Percentiles rank a stretch among this genome's conserved stretches.
These are phyloP conservation scores for Fusarium keratoplasticum DNA, from an alignment of 2,329 filamentous ascomycete species.

Conservation along the genomic window DNA sequence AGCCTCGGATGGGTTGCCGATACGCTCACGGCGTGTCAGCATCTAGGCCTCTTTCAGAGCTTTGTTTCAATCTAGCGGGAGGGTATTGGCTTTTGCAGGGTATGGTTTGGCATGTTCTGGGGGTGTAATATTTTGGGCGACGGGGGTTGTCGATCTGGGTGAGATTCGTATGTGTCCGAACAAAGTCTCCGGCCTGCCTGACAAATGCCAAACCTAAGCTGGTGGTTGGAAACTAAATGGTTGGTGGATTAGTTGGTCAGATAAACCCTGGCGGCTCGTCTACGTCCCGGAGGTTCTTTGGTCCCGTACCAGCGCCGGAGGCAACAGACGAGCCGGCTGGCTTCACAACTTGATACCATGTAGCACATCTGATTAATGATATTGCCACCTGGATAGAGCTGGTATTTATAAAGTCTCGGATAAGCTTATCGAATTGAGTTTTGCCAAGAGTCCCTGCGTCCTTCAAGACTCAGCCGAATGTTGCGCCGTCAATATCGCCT, in stretches of 20 bases:
- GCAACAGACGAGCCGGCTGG: background rate
- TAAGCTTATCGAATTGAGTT: background rate
- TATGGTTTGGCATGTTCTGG: background rate
- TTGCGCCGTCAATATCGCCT: background rate
- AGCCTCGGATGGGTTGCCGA: background rate
- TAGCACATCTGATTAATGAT: background rate
- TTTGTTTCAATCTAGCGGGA: background rate
- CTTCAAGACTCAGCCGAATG: background rate
- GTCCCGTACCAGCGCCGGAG: background rate
- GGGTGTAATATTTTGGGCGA: background rate
- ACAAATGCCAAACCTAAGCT: background rate
- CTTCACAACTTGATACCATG: background rate
- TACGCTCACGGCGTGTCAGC: background rate
- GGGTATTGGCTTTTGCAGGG: background rate
- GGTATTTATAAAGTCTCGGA: background rate
- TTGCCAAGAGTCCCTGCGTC: background rate
- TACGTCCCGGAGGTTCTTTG: background rate
- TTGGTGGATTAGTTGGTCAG: background rate
- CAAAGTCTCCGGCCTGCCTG: background rate
- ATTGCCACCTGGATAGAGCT: background rate
- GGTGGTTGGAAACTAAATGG: background rate
- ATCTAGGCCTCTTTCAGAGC: background rate
- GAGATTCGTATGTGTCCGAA: slow-evolving; percentile 3
- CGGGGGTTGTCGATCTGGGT: background rate
- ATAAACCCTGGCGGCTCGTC: background rate